phyloP scores from a whole-genome alignment of 306 rosid genomes.

The Cucurbita ficifolia region DNA sequence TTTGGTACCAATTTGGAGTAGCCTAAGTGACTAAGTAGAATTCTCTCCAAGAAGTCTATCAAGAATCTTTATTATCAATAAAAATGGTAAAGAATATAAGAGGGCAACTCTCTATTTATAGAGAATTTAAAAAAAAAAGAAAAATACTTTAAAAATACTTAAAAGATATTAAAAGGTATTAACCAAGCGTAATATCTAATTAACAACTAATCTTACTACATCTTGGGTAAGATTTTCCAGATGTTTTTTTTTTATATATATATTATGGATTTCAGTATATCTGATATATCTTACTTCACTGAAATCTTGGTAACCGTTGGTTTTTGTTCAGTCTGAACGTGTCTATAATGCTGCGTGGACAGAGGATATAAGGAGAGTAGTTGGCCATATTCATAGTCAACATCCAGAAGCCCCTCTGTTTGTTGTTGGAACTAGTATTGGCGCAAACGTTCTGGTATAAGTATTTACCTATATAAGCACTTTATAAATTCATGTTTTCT shows the following conservation, averaged over 20 bases:
- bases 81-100: too few relatives aligned
- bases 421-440: constrained; percentile 79
- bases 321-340: constrained; percentile 71
- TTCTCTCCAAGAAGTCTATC: too few relatives aligned
- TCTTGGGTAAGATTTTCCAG: not conserved
- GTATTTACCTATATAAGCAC: not conserved
- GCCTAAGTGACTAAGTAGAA: not conserved
- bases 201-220: too few relatives aligned
- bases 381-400: constrained; percentile 52
- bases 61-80: not conserved
- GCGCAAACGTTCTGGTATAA: constrained; percentile 82
- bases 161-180: too few relatives aligned
- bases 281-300: not conserved
- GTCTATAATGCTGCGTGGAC: constrained; percentile 99
- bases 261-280: not conserved
- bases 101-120: too few relatives aligned
- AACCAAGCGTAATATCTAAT: too few relatives aligned
- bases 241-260: not conserved
- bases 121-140: too few relatives aligned
- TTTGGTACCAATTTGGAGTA: not conserved
- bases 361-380: constrained; percentile 63
- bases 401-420: constrained; percentile 61
- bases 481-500: not conserved
- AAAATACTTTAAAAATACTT: too few relatives aligned
- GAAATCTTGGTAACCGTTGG: not conserved